A percentile compares a stretch with the other conserved stretches of the same genome.
Conservation (phyloP, 148 eudicot genomes). For the Beta vulgaris region DNA sequence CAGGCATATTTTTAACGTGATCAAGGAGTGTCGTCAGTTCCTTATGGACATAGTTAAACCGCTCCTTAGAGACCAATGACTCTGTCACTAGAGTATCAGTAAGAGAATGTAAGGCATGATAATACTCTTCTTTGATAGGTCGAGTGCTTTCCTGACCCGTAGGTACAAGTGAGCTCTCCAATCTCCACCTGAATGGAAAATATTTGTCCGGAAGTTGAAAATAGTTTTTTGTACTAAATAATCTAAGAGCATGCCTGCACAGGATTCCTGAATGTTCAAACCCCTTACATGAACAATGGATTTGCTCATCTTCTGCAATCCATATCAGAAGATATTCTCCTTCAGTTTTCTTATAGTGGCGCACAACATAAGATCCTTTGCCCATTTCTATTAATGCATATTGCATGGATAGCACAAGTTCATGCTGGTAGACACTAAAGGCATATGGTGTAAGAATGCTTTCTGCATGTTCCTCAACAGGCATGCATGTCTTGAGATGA, state of each 20-base stretch:
- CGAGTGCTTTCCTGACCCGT: slow-evolving; percentile 34
- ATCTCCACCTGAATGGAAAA: slow-evolving; percentile 59
- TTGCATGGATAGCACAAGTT: slow-evolving; percentile 49
- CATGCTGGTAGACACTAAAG: slow-evolving; percentile 47
- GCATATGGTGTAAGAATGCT: slow-evolving; percentile 54
- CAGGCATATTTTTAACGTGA: slow-evolving; percentile 44
- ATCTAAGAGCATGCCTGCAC: slow-evolving; percentile 63
- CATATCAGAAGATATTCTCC: slow-evolving; percentile 53
- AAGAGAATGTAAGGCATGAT: slow-evolving; percentile 48
- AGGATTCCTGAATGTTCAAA: slow-evolving; percentile 61
- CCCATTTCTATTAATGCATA: slow-evolving; percentile 54
- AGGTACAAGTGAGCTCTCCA: slow-evolving; percentile 42
- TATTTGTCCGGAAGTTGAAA: slow-evolving; percentile 64
- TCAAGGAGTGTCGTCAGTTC: slow-evolving; percentile 49
- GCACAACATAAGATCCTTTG: slow-evolving; percentile 53
- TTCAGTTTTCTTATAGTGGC: slow-evolving; percentile 63
- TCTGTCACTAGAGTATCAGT: slow-evolving; percentile 41
- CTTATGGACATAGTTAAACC: slow-evolving; percentile 40
- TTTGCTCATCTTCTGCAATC: slow-evolving; percentile 60
- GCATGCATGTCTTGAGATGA: slow-evolving; percentile 50
- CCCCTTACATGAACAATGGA: slow-evolving; percentile 71
- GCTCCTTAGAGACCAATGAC: slow-evolving; percentile 50
- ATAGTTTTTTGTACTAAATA: slow-evolving; percentile 54
- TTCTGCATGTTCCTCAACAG: slow-evolving; percentile 68
- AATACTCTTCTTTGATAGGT: slow-evolving; percentile 31